Evolutionary conservation across 2,329 filamentous ascomycete genomes (phyloP).

Genomic region (Lachnellula occidentalis): DNA sequence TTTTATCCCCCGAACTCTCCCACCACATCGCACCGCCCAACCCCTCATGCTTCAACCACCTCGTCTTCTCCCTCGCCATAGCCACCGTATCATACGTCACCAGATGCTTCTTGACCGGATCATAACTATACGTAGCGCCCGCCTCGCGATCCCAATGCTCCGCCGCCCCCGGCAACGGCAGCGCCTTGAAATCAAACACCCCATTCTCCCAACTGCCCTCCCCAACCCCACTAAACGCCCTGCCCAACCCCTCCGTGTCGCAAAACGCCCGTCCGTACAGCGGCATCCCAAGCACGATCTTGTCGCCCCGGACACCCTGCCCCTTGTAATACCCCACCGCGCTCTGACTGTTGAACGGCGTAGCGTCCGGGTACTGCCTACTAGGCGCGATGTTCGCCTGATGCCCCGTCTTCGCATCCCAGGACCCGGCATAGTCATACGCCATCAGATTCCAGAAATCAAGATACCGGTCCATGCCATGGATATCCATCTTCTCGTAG

Average conservation of each 20-base stretch:
- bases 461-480: conserved; percentile 58
- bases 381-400: conserved; percentile 72
- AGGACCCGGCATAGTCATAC: conserved; percentile 82
- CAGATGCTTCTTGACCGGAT: conserved; percentile 56
- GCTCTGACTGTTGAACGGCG: conserved; percentile 70
- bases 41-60: conserved; percentile 59
- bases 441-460: conserved; percentile 84
- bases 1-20: conserved; percentile 78
- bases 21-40: conserved; percentile 92
- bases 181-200: conserved; percentile 81
- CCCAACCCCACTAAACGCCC: conserved; percentile 65
- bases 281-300: conserved; percentile 87
- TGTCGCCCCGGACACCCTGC: conserved; percentile 58
- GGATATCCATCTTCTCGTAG: conserved; percentile 56
- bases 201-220: conserved; percentile 80
- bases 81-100: conserved; percentile 72
- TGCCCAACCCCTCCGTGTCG: conserved; percentile 69
- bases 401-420: conserved; percentile 69
- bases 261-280: conserved; percentile 84
- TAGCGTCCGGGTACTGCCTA: conserved; percentile 50
- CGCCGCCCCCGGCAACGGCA: conserved; percentile 63
- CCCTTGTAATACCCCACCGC: conserved; percentile 67
- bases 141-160: conserved; percentile 59
- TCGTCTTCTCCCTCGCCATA: conserved; percentile 63
- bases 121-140: conserved; percentile 74